A percentile compares a stretch with the other conserved stretches of the same genome.
phyloP scores from a whole-genome alignment of 2,329 filamentous ascomycete species.

The Pseudogymnoascus sp. region DNA sequence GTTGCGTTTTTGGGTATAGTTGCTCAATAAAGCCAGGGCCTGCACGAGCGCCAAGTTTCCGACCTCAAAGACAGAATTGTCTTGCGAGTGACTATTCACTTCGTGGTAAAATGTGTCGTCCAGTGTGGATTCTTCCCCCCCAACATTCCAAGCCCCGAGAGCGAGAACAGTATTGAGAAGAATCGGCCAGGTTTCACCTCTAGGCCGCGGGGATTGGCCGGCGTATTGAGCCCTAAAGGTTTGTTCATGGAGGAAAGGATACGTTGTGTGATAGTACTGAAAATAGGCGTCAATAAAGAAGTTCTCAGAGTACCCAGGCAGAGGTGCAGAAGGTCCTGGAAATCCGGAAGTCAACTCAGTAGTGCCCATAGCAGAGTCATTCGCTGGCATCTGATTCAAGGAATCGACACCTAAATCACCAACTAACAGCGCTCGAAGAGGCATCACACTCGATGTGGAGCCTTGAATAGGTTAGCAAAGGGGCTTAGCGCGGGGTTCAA shows the following conservation, averaged over 20 bases:
- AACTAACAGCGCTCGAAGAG: not conserved
- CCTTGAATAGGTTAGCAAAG: not conserved
- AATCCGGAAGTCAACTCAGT: not conserved
- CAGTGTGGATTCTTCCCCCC: conserved; percentile 23
- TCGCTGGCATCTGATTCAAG: not conserved
- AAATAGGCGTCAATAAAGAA: conserved; percentile 20
- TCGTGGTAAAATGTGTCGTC: conserved; percentile 28
- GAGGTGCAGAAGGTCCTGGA: not conserved
- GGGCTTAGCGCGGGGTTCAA: not conserved
- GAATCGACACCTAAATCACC: not conserved
- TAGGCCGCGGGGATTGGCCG: conserved; percentile 16
- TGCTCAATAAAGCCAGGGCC: conserved; percentile 29
- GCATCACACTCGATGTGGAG: conserved; percentile 5
- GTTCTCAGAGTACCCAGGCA: not conserved
- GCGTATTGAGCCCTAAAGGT: conserved; percentile 17
- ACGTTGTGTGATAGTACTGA: conserved; percentile 15
- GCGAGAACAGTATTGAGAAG: conserved; percentile 32
- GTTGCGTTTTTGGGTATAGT: conserved; percentile 40
- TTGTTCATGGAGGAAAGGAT: conserved; percentile 20
- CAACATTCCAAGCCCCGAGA: conserved; percentile 31
- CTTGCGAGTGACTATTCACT: conserved; percentile 25
- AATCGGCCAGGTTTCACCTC: conserved; percentile 29
- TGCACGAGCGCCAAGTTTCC: conserved; percentile 30
- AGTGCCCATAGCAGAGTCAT: not conserved
- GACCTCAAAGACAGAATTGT: conserved; percentile 29